A percentile compares a stretch with the other conserved stretches of the same genome.
Evolutionary conservation across 2,329 filamentous ascomycete genomes (phyloP).

Genomic region (Thielaviopsis ethacetica): DNA sequence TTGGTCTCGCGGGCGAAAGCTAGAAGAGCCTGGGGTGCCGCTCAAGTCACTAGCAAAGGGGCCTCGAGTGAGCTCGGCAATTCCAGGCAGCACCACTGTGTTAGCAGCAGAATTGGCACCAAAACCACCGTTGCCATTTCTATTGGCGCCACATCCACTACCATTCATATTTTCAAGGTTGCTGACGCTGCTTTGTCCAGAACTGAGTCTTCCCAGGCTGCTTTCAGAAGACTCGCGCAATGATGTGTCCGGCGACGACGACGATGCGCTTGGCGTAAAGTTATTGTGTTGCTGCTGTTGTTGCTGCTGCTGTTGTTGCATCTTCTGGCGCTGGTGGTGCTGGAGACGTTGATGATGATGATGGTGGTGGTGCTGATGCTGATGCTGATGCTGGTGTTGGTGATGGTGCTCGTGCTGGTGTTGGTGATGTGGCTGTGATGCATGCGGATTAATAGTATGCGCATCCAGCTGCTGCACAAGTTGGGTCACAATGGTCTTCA

Average conservation of each 20-base stretch:
- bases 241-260: background rate
- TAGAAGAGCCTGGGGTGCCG: too few species aligned
- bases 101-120: background rate
- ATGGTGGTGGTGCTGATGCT: constrained; percentile 1
- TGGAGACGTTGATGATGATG: background rate
- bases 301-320: background rate
- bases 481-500: constrained; percentile 31
- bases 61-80: background rate
- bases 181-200: background rate
- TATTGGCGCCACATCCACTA: background rate
- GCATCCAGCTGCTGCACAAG: constrained; percentile 9
- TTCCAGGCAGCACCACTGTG: background rate
- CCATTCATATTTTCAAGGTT: background rate
- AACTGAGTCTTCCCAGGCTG: background rate
- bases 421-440: background rate
- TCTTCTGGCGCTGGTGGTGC: background rate
- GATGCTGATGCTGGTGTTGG: constrained; percentile 2
- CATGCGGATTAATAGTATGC: background rate
- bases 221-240: background rate
- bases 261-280: background rate
- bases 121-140: background rate
- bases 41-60: background rate
- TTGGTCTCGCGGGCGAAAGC: too few species aligned
- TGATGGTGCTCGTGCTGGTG: constrained; percentile 8
- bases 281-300: background rate